Conservation (phyloP, 106 monocot species). For the Alisma plantagoaquatica region DNA sequence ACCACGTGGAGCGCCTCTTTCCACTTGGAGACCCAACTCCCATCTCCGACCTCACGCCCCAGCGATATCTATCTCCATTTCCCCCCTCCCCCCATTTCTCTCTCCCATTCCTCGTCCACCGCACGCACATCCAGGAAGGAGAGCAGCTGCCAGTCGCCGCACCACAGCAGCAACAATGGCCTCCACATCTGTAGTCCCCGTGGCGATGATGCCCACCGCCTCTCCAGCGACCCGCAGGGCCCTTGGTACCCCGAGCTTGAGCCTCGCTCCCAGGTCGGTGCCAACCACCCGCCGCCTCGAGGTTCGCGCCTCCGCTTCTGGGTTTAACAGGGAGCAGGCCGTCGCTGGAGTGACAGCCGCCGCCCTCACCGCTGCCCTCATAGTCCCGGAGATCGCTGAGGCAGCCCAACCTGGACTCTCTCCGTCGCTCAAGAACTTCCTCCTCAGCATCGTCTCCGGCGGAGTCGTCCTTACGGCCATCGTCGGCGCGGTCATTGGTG, state of each 20-base stretch:
- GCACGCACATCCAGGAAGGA: too few species aligned
- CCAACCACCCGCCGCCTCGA: neutral
- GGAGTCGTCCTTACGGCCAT: slow-evolving; percentile 45
- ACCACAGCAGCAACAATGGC: slow-evolving; percentile 25
- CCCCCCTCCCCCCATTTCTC: too few species aligned
- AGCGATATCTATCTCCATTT: too few species aligned
- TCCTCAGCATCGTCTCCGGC: slow-evolving; percentile 60
- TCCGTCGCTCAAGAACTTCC: slow-evolving; percentile 80
- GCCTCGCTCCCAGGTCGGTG: neutral
- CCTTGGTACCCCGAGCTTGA: neutral
- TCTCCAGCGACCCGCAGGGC: neutral
- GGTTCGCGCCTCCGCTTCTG: slow-evolving; percentile 13
- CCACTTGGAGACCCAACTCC: too few species aligned
- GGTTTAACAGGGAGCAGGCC: slow-evolving; percentile 28
- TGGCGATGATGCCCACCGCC: slow-evolving; percentile 11
- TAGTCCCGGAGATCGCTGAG: slow-evolving; percentile 45
- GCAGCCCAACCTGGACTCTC: slow-evolving; percentile 55
- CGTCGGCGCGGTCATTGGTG: slow-evolving; percentile 59
- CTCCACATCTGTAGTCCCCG: slow-evolving; percentile 9
- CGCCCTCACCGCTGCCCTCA: slow-evolving; percentile 26
- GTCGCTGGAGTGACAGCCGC: slow-evolving; percentile 42
- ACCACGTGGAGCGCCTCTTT: too few species aligned
- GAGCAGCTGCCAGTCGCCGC: too few species aligned
- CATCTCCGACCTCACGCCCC: too few species aligned
- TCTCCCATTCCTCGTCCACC: too few species aligned